Percentiles rank a stretch among this genome's conserved stretches.
Evolutionary conservation across 2,329 filamentous ascomycete species (phyloP).

Genomic region (Pyrenochaeta sp.): DNA sequence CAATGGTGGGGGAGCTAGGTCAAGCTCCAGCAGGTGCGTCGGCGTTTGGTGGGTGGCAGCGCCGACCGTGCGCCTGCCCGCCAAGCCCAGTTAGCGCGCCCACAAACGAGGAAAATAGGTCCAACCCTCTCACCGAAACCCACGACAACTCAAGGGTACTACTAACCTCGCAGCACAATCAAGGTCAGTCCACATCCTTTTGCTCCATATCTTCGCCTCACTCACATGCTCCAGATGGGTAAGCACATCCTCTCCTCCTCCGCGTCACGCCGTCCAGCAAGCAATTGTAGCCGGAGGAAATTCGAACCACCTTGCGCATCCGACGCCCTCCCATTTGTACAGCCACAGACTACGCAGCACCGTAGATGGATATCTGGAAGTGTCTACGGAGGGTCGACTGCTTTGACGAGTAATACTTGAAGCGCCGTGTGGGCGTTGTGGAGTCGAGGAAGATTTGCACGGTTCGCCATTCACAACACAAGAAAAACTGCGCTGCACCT

Average conservation of each 20-base stretch:
- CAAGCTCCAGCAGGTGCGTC: too few species aligned
- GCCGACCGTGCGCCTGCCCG: constrained; percentile 17
- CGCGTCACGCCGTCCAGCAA: constrained; percentile 30
- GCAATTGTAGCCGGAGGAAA: constrained; percentile 43
- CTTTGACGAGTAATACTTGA: too few species aligned
- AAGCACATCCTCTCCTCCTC: constrained; percentile 53
- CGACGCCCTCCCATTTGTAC: constrained; percentile 7
- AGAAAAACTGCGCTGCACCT: constrained; percentile 4
- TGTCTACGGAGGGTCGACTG: too few species aligned
- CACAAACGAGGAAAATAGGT: constrained; percentile 33
- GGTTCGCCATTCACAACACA: constrained; percentile 8
- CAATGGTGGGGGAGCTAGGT: too few species aligned
- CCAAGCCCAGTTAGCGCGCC: constrained; percentile 29
- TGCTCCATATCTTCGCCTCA: constrained; percentile 5
- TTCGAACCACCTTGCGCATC: constrained; percentile 24
- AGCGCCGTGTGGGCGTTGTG: too few species aligned
- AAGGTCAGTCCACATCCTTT: constrained; percentile 55
- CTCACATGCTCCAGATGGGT: constrained; percentile 65
- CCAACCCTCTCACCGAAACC: constrained; percentile 26
- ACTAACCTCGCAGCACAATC: constrained; percentile 59
- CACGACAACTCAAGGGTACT: constrained; percentile 45
- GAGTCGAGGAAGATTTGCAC: too few species aligned
- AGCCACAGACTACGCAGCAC: too few species aligned
- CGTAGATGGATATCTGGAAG: too few species aligned
- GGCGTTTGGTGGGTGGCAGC: constrained; percentile 37